Evolutionary conservation across 352 stramenopile species (phyloP).

Genomic region (Pythium rishiriense): DNA sequence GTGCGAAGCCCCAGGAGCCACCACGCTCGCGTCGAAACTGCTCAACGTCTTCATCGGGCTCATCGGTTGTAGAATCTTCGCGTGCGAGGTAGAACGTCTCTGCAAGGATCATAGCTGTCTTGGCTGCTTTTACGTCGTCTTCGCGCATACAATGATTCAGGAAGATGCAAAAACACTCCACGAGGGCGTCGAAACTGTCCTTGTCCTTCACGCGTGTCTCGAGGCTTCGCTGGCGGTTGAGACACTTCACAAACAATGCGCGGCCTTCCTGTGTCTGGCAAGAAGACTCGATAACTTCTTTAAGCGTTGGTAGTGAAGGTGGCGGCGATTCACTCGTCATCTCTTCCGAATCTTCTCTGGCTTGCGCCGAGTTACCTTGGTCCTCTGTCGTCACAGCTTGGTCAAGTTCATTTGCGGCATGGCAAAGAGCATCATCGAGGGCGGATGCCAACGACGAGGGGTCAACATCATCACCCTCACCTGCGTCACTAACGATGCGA

Average conservation of each 20-base stretch:
- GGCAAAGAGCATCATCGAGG: slow-evolving; percentile 3
- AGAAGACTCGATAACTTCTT: slow-evolving; percentile 24
- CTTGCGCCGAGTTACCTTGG: not conserved
- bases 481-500: slow-evolving; percentile 11
- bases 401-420: slow-evolving; percentile 7
- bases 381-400: not conserved
- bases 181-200: slow-evolving; percentile 57
- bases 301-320: slow-evolving; percentile 3
- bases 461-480: slow-evolving; percentile 12
- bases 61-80: not conserved
- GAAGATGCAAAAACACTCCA: slow-evolving; percentile 72
- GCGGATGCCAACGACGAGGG: slow-evolving; percentile 18
- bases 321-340: not conserved
- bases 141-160: slow-evolving; percentile 72
- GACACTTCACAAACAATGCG: slow-evolving; percentile 75
- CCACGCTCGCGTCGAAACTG: slow-evolving; percentile 29
- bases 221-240: slow-evolving; percentile 80
- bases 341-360: not conserved
- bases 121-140: slow-evolving; percentile 82
- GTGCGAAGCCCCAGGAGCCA: slow-evolving; percentile 28
- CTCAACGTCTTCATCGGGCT: slow-evolving; percentile 23
- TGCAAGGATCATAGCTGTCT: slow-evolving; percentile 87
- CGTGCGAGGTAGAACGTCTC: slow-evolving; percentile 74
- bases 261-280: slow-evolving; percentile 40
- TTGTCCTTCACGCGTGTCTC: slow-evolving; percentile 72